Base-by-base conservation (phyloP, 2,329 filamentous ascomycete species). In the Ophiocordyceps polyrhachis-furcata region DNA sequence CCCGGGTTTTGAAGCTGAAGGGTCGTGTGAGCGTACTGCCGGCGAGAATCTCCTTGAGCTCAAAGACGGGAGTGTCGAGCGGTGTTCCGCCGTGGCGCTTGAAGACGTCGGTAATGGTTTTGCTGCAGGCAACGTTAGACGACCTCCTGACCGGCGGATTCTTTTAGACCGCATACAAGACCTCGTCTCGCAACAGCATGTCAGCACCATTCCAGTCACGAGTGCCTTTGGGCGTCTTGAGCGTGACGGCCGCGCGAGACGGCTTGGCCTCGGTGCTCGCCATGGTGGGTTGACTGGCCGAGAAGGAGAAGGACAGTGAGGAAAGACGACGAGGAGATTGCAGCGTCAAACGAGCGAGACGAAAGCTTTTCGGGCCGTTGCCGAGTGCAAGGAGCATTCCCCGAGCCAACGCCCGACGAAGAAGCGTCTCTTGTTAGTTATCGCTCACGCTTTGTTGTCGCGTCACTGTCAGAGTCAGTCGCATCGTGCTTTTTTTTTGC, bases 141-240 rank as follows among this genome's bases (percentile, higher is more conserved):
- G 35, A 23, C 28, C 25, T 15, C 21, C 8, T 12, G 12, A 4
- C 19, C 38, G 21, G 12, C 7, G 12, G 2, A 21, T 4, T 3
- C 13, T n/a, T 4, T 23, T n/a, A n/a, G 15, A 14, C 15, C 7
- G 38, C 47, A 32, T 40, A 52, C 50, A 85, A 88, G 65, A 89
- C 87, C 59, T 79, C 76, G 62, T 88, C 82, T 54, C 83, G 77
- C 56, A 89, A 78, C 56, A 85, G 73, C 70, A 87, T 83, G 58
- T 87, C 80, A 62, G 74, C 74, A 53, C 81, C 82, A 57, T 78
- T 72, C 82, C 81, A 93, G 62, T 93, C 87, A 59, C 85, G 83
- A 51, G 86, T 93, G 53, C 87, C 86, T 72, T 93, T 93, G 49
- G 86, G 84, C 57, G 81, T 84, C 71, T 93, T 93, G 59, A 93